phyloP scores from a whole-genome alignment of 331 rosid species.

The Quercus tomentella region DNA sequence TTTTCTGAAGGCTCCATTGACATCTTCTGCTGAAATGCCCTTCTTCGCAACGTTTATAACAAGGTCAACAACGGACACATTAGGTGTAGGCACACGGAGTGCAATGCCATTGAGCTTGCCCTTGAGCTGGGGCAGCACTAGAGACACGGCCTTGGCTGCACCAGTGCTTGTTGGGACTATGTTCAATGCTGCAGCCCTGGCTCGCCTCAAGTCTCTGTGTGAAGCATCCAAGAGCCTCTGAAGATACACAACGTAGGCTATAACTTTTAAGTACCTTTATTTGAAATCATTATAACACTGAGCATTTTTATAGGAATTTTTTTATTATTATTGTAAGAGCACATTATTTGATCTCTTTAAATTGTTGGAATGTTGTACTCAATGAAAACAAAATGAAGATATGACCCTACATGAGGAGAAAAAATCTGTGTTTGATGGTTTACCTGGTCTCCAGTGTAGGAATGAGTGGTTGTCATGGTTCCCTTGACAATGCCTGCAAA shows the following conservation, averaged over 20 bases:
- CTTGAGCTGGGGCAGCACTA: conserved; percentile 87
- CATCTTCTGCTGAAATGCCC: conserved; percentile 89
- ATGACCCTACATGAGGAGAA: neutral
- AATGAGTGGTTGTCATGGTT: conserved; percentile 99
- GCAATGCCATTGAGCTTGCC: conserved; percentile 99
- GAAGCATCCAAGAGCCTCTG: conserved; percentile 99
- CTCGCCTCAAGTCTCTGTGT: conserved; percentile 93
- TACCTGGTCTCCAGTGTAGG: conserved; percentile 99
- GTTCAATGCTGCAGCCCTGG: conserved; percentile 96
- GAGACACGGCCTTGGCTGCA: conserved; percentile 97
- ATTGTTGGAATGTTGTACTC: too few relatives aligned
- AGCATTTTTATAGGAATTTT: neutral
- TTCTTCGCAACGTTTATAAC: conserved; percentile 85
- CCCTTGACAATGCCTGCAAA: conserved; percentile 91
- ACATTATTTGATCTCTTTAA: too few relatives aligned
- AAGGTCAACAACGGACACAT: conserved; percentile 93
- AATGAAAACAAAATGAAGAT: too few relatives aligned
- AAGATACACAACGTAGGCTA: conserved; percentile 9
- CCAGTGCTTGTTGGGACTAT: conserved; percentile 99
- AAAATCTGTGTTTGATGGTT: neutral
- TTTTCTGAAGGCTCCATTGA: conserved; percentile 89
- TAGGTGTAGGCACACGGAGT: conserved; percentile 97
- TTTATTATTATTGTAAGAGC: neutral
- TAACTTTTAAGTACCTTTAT: neutral
- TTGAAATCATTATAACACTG: neutral